These are phyloP conservation scores for Eucalyptus lansdowneana DNA, from an alignment of 345 rosid species.

Conservation along the genomic window DNA sequence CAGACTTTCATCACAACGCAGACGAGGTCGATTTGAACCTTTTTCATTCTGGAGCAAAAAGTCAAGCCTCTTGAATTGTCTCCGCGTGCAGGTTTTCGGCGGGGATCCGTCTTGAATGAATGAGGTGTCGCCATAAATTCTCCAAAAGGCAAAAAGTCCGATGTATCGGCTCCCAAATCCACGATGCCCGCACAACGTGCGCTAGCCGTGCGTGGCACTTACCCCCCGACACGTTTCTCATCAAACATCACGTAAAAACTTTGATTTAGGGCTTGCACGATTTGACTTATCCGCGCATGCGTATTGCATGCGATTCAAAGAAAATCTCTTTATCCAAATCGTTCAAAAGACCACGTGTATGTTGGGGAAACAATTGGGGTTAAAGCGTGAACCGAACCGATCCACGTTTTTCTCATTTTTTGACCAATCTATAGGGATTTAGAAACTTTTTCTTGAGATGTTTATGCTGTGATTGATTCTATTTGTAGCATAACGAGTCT, in stretches of 20 bases:
- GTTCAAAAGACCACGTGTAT: not conserved
- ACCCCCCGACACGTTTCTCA: not conserved
- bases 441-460: not conserved
- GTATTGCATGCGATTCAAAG: not conserved
- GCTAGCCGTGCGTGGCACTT: not conserved
- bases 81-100: not conserved
- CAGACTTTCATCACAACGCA: not conserved
- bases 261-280: not conserved
- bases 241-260: not conserved
- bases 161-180: not conserved
- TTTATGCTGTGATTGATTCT: not conserved
- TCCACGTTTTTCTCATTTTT: not conserved
- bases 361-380: not conserved
- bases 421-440: not conserved
- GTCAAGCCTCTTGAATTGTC: not conserved
- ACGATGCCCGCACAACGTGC: not conserved
- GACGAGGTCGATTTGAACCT: not conserved
- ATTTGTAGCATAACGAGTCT: not conserved
- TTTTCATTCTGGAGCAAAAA: not conserved
- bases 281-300: not conserved
- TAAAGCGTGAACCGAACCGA: not conserved
- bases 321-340: not conserved
- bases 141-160: not conserved
- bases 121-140: not conserved
- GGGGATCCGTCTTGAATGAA: not conserved